Evolutionary conservation across 2,329 filamentous ascomycete genomes (phyloP), one percentile per base, ranked within the genome.

Genomic region (Calycina marina): DNA sequence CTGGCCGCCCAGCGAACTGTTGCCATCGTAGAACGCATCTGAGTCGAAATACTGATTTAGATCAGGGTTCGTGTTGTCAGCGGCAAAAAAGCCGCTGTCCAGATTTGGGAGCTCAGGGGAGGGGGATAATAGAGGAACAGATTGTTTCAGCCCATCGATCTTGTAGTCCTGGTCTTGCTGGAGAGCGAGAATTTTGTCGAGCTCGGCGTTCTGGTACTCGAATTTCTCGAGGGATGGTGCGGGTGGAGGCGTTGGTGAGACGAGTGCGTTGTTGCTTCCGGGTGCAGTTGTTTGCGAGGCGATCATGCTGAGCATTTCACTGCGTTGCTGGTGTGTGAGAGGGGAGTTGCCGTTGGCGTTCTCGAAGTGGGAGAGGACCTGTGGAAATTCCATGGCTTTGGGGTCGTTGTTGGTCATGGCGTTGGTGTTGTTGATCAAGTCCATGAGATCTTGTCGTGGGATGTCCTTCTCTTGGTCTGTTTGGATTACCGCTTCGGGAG

Each of bases 101-200:
- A 90, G 54, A 4, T 81, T 81, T 1, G 83, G 80, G 20, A 93
- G 81, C 11, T 70, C 68, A 4, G 83, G 84, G 0, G 72, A 81
- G 0, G 85, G 85, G 47, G 77, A 86, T 9, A 93, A 64, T 0
- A 85, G 85, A 11, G 8, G 9, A 16, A 29, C 27, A 10, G 84
- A 60, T 34, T 72, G 74, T 31, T 74, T 74, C 6, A 94, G 63
- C 36, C 81, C 73, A 39, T 81, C 72, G 1, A 94, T 78, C 30
- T 80, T 78, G 29, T 67, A 67, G 38, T 79, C 75, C 48, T 93
- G 85, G 38, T 88, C 75, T 14, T 72, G 70, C 50, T 92, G 82
- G 47, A 93, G 63, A 26, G 76, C 77, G 40, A 82, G 72, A 2
- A 96, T 64, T 17, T 79, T 68, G 31, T 90, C 81, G 16, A 94